Conservation (phyloP, 352 stramenopile species). For the Aphanomyces astaci region DNA sequence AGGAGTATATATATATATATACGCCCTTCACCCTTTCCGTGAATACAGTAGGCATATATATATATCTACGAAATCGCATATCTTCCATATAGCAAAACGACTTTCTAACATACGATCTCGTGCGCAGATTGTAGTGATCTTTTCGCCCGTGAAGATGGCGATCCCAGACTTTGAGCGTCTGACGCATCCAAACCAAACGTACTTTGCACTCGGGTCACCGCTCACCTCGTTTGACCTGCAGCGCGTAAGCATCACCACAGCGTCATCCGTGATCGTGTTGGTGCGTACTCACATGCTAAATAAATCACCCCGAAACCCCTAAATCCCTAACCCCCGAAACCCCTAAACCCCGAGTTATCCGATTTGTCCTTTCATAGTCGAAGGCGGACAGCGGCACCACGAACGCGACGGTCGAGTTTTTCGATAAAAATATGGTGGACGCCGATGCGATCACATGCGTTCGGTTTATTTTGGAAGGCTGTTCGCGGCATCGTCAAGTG, state of each 20-base stretch:
- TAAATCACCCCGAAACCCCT: too few relatives aligned
- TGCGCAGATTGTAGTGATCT: constrained; percentile 10
- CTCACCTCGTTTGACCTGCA: constrained; percentile 68
- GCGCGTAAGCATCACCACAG: constrained; percentile 49
- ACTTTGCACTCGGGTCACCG: constrained; percentile 60
- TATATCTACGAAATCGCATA: too few relatives aligned
- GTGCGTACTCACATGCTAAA: too few relatives aligned
- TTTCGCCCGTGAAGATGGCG: not conserved
- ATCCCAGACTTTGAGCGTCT: not conserved
- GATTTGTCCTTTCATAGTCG: not conserved
- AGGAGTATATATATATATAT: too few relatives aligned
- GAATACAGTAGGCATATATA: too few relatives aligned
- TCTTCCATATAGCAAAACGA: too few relatives aligned
- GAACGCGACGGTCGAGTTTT: constrained; percentile 27
- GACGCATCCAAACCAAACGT: constrained; percentile 15
- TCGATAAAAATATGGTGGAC: constrained; percentile 75
- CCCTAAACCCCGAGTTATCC: too few relatives aligned
- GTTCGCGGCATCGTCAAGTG: constrained; percentile 41
- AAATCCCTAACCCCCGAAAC: too few relatives aligned
- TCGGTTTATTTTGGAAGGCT: constrained; percentile 61
- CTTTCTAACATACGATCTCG: not conserved
- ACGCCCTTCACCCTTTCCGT: too few relatives aligned
- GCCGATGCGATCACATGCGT: constrained; percentile 74
- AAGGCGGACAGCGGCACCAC: not conserved
- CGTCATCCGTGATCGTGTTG: constrained; percentile 56